phyloP scores from a whole-genome alignment of 1,284 basidiomycete genomes.

The Pterula multifida region DNA sequence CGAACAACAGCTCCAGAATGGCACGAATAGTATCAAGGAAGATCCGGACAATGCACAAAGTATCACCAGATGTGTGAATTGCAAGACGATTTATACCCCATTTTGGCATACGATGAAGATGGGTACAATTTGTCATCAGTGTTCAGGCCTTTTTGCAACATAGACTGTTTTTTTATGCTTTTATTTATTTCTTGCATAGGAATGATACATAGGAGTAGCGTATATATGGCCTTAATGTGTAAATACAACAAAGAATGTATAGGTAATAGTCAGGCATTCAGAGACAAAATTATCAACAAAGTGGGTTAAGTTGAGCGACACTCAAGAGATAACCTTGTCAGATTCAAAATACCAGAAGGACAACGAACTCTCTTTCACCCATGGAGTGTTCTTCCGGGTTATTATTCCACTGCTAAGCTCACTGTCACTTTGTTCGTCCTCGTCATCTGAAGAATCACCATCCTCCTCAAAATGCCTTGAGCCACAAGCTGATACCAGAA shows the following conservation, averaged over 20 bases:
- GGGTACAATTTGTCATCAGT: neutral
- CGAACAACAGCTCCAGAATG: neutral
- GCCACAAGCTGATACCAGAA: slow-evolving; percentile 48
- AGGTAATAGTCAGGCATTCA: too few species aligned
- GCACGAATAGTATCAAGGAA: neutral
- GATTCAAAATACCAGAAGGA: neutral
- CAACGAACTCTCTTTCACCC: neutral
- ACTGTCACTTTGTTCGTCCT: neutral
- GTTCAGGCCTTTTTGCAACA: neutral
- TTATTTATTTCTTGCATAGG: neutral
- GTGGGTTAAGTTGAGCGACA: too few species aligned
- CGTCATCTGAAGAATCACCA: slow-evolving; percentile 10
- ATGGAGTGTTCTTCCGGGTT: neutral
- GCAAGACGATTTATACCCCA: neutral
- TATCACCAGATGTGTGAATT: neutral
- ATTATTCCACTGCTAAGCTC: neutral
- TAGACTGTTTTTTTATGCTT: neutral
- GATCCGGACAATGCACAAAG: too few species aligned
- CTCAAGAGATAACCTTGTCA: too few species aligned
- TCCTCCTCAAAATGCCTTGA: slow-evolving; percentile 46
- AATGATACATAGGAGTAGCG: too few species aligned
- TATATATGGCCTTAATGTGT: too few species aligned
- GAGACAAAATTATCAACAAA: too few species aligned
- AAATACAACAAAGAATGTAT: too few species aligned
- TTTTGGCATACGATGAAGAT: neutral